phyloP scores from a whole-genome alignment of 192 early-diverging fungal species.

The Diversispora eburnea region DNA sequence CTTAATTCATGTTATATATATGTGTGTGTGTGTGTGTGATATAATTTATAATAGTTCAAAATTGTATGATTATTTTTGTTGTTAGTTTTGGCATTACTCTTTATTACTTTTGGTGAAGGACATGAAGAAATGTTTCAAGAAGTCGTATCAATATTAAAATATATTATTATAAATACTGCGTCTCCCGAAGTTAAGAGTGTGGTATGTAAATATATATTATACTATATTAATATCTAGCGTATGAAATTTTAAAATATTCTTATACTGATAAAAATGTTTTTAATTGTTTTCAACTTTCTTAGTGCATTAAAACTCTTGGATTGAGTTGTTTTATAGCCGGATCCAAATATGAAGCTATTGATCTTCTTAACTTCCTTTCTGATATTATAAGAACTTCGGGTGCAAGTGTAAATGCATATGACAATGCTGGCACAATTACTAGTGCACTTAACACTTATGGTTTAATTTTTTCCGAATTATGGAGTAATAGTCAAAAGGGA shows the following conservation, averaged over 20 bases:
- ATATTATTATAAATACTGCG: constrained; percentile 42
- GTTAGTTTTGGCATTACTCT: constrained; percentile 43
- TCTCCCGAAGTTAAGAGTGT: constrained; percentile 43
- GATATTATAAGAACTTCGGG: constrained; percentile 37
- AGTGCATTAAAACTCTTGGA: constrained; percentile 38
- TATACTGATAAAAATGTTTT: not conserved
- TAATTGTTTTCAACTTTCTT: not conserved
- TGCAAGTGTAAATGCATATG: constrained; percentile 34
- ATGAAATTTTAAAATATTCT: not conserved
- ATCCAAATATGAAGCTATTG: constrained; percentile 36
- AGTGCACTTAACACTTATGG: constrained; percentile 37
- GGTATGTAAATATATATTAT: constrained; percentile 32
- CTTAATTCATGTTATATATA: not conserved
- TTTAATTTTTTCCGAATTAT: constrained; percentile 38
- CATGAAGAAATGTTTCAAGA: constrained; percentile 48
- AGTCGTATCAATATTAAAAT: constrained; percentile 43
- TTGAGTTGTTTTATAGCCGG: constrained; percentile 41
- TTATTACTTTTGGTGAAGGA: constrained; percentile 51
- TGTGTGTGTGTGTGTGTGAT: no score
- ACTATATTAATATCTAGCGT: not conserved
- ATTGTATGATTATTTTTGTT: not conserved
- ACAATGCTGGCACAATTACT: constrained; percentile 31
- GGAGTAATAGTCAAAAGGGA: constrained; percentile 29
- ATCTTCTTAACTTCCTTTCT: constrained; percentile 37
- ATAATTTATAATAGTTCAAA: not conserved